Evolutionary conservation across 495 filamentous ascomycete species (phyloP).

Genomic region (Trichoderma orchidacearum): DNA sequence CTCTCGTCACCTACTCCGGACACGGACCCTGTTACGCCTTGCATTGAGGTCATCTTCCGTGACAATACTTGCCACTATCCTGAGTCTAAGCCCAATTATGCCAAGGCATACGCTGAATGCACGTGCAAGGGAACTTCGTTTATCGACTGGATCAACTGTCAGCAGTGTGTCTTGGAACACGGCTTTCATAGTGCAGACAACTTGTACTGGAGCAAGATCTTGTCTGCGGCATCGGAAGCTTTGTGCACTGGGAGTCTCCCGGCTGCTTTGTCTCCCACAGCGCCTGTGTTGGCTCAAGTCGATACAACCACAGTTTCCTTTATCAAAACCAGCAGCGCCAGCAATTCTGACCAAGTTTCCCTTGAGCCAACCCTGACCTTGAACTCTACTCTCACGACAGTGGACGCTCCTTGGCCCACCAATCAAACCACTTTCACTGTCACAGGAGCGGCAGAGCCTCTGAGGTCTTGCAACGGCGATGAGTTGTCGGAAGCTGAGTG

Average conservation of each 20-base stretch:
- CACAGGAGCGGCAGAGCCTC: slow-evolving; percentile 2
- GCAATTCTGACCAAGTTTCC: slow-evolving; percentile 12
- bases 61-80: slow-evolving; percentile 15
- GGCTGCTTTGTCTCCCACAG: slow-evolving; percentile 8
- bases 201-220: slow-evolving; percentile 12
- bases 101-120: slow-evolving; percentile 24
- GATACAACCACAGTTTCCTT: slow-evolving; percentile 5
- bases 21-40: slow-evolving; percentile 14
- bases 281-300: slow-evolving; percentile 11
- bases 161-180: slow-evolving; percentile 20
- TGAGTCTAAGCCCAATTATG: slow-evolving; percentile 11
- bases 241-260: slow-evolving; percentile 18
- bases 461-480: not conserved
- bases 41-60: slow-evolving; percentile 14
- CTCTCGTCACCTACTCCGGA: not conserved
- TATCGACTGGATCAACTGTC: slow-evolving; percentile 22
- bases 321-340: slow-evolving; percentile 12
- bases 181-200: slow-evolving; percentile 15
- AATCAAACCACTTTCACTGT: slow-evolving; percentile 21
- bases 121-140: slow-evolving; percentile 27
- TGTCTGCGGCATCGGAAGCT: slow-evolving; percentile 10
- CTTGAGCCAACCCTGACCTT: slow-evolving; percentile 19
- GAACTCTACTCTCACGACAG: slow-evolving; percentile 19
- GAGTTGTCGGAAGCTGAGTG: too few relatives aligned
- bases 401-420: slow-evolving; percentile 19